Base-by-base conservation (phyloP, 495 filamentous ascomycete genomes). In the Aspergillus heteromorphus region DNA sequence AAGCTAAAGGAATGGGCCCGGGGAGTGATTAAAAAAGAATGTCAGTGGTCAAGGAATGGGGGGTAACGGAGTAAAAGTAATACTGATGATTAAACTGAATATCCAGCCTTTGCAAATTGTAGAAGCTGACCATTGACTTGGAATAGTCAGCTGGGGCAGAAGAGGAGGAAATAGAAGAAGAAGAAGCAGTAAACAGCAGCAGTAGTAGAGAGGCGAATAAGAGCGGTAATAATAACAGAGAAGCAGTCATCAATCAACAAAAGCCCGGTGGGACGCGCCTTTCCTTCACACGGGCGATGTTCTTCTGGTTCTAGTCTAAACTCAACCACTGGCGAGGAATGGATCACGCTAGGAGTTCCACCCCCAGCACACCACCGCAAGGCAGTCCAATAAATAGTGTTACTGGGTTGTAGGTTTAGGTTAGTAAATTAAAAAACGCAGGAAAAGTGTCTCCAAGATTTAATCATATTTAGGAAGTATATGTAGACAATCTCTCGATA, bases 331-430 rank as follows among this genome's bases (percentile, higher is more conserved):
- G 23, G 49, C 52, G 45, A 60, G 52, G 54, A 58, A 64, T 60
- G 53, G 54, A 56, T 53, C 53, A 61, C 53, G 61, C 61, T 64
- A 64, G 61, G 60, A 63, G 57, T 64, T 47, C 56, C 57, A 56
- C 61, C 58, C 61, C 61, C 58, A 61, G 61, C 58, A 57, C 40
- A 53, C 36, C 36, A 51, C 51, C 48, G 49, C 36, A 53, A 40
- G 53, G 45, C 53, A 43, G 19, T 51, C 42, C 51, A 51, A 51
- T 42, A 40, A 40, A 51, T 42, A 18, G 42, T 23, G 25, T n/a
- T n/a, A n/a, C n/a, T n/a, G n/a, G n/a, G n/a, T n/a, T n/a, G n/a
- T n/a, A n/a, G n/a, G n/a, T n/a, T n/a, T n/a, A n/a, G n/a, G n/a
- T n/a, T n/a, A n/a, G n/a, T n/a, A n/a, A n/a, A n/a, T n/a, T n/a